These are phyloP conservation scores for Penicillium sp. DNA, from an alignment of 2,329 filamentous ascomycete species.

Conservation along the genomic window DNA sequence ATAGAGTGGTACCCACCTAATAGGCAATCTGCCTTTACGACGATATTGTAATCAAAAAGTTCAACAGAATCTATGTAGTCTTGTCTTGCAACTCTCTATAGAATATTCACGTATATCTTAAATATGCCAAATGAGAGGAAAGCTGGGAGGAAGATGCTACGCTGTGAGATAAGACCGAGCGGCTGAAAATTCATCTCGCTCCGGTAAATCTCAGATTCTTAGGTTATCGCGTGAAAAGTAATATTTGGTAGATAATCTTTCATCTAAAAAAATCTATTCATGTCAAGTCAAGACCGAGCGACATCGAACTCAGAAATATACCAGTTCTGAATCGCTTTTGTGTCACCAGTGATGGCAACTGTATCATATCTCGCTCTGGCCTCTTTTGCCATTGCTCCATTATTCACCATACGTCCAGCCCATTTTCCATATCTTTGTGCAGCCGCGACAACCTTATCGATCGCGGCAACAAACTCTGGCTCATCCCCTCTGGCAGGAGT, in stretches of 20 bases:
- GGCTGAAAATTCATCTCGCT: too few relatives aligned
- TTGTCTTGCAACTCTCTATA: background rate
- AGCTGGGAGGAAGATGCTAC: background rate
- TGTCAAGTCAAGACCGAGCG: slow-evolving; percentile 37
- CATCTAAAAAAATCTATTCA: too few relatives aligned
- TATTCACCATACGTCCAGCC: slow-evolving; percentile 55
- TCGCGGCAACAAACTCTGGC: slow-evolving; percentile 59
- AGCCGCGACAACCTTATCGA: slow-evolving; percentile 59
- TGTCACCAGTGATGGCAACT: slow-evolving; percentile 49
- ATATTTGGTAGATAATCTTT: too few relatives aligned
- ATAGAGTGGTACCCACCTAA: background rate
- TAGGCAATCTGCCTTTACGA: background rate
- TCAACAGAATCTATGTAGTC: background rate
- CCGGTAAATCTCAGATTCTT: too few relatives aligned
- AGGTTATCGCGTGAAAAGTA: too few relatives aligned
- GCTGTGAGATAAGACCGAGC: background rate
- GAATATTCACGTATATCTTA: background rate
- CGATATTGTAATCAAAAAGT: background rate
- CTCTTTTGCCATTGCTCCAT: slow-evolving; percentile 45
- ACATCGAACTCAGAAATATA: slow-evolving; percentile 45
- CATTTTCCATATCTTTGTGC: slow-evolving; percentile 65
- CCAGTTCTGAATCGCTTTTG: slow-evolving; percentile 53
- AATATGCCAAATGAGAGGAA: background rate
- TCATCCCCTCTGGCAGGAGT: slow-evolving; percentile 56
- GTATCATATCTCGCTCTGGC: slow-evolving; percentile 43